A percentile compares a stretch with the other conserved stretches of the same genome.
Evolutionary conservation across 306 rosid genomes (phyloP).

Genomic region (Gillenia trifoliata): DNA sequence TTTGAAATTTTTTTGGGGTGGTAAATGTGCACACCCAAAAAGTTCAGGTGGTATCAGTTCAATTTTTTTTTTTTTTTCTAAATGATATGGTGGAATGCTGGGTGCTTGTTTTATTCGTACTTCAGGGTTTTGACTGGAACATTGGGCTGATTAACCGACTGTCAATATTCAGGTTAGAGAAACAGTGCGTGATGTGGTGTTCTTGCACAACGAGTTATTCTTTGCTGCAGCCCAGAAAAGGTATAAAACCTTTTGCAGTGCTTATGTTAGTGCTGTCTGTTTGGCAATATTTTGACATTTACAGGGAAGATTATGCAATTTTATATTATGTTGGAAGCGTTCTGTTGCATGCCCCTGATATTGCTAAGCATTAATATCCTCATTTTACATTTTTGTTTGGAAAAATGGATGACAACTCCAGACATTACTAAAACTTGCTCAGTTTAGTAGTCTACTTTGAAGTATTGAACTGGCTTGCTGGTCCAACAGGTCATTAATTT

Average conservation of each 20-base stretch:
- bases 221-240: slow-evolving; percentile 93
- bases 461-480: neutral
- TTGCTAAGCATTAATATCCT: neutral
- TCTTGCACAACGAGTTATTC: slow-evolving; percentile 69
- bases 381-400: neutral
- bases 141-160: slow-evolving; percentile 14
- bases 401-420: neutral
- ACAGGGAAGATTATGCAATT: neutral
- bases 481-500: neutral
- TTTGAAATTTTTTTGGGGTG: neutral
- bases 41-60: neutral
- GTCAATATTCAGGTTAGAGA: slow-evolving; percentile 70
- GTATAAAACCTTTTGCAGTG: slow-evolving; percentile 33
- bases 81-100: neutral
- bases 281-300: neutral
- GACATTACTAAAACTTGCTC: neutral
- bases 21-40: neutral
- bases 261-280: neutral
- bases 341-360: slow-evolving; percentile 1
- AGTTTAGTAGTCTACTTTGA: too few species aligned
- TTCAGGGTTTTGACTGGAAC: neutral
- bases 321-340: neutral
- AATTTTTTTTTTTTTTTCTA: neutral
- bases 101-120: neutral
- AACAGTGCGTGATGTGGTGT: slow-evolving; percentile 84